A percentile compares a stretch with the other conserved stretches of the same genome.
Evolutionary conservation across 306 rosid species (phyloP).

Genomic region (Vigna nakashimae): DNA sequence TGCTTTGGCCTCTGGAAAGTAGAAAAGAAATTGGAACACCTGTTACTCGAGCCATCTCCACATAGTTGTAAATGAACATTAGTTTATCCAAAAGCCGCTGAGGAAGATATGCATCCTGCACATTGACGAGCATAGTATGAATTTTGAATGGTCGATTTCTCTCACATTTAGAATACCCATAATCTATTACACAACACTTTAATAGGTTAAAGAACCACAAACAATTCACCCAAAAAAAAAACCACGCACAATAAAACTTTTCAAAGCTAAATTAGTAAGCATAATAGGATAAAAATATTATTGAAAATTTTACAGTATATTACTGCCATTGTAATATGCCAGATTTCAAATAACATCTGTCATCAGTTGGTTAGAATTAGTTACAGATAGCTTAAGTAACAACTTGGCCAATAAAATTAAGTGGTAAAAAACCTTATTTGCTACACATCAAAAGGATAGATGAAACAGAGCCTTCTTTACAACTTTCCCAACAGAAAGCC

Average conservation of each 20-base stretch:
- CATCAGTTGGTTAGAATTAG: no score
- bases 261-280: conserved; percentile 22
- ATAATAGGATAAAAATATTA: conserved; percentile 4
- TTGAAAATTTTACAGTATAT: background rate
- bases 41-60: conserved; percentile 99
- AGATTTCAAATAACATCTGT: no score
- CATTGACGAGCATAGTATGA: conserved; percentile 31
- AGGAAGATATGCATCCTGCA: conserved; percentile 98
- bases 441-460: background rate
- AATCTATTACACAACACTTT: conserved; percentile 15
- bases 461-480: conserved; percentile 16
- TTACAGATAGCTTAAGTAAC: no score
- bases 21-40: conserved; percentile 98
- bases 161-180: conserved; percentile 10
- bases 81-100: conserved; percentile 95
- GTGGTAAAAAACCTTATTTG: conserved; percentile 26
- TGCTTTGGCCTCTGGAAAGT: conserved; percentile 98
- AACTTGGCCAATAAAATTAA: conserved; percentile 17
- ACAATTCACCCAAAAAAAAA: background rate
- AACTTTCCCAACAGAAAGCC: conserved; percentile 15
- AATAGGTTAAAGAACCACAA: conserved; percentile 17
- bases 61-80: conserved; percentile 95
- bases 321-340: no score
- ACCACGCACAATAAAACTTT: conserved; percentile 13
- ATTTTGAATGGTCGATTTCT: conserved; percentile 18